Evolutionary conservation across 2,329 filamentous ascomycete species (phyloP).

Genomic region (Helicocarpus griseus): DNA sequence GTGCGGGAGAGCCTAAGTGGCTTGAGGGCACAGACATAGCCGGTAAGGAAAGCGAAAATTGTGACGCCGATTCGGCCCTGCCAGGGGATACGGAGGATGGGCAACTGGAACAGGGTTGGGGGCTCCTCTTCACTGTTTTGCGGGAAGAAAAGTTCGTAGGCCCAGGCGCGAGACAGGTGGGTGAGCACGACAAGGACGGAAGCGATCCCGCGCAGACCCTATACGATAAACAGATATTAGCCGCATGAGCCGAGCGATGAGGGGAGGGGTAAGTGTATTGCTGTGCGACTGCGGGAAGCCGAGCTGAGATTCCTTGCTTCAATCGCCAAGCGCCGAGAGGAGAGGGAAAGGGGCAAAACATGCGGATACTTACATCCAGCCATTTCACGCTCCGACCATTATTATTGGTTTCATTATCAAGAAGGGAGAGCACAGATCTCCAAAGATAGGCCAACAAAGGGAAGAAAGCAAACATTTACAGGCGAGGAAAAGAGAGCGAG

Average conservation of each 20-base stretch:
- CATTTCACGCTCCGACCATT: constrained; percentile 27
- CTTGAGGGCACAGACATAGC: constrained; percentile 48
- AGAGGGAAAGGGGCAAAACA: not conserved
- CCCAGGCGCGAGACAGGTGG: constrained; percentile 43
- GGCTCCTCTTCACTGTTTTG: constrained; percentile 33
- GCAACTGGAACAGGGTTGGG: constrained; percentile 41
- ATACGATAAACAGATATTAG: not conserved
- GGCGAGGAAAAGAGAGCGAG: not conserved
- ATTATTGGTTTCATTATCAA: constrained; percentile 1
- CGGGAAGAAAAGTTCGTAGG: constrained; percentile 43
- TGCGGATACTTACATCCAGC: constrained; percentile 26
- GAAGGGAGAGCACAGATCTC: not conserved
- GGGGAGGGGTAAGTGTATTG: not conserved
- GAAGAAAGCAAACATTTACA: not conserved
- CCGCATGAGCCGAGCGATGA: not conserved
- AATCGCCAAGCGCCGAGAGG: not conserved
- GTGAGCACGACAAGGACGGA: constrained; percentile 46
- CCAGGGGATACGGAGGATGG: constrained; percentile 46
- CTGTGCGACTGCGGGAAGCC: too few relatives aligned
- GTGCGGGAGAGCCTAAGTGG: constrained; percentile 42
- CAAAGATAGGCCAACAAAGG: not conserved
- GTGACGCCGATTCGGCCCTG: constrained; percentile 47
- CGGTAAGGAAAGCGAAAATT: constrained; percentile 48
- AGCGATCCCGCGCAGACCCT: constrained; percentile 45
- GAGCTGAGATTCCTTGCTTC: too few relatives aligned